Percentiles rank a stretch among this genome's conserved stretches.
Conservation (phyloP, 2,329 filamentous ascomycete species). For the Aspergillus persii region DNA sequence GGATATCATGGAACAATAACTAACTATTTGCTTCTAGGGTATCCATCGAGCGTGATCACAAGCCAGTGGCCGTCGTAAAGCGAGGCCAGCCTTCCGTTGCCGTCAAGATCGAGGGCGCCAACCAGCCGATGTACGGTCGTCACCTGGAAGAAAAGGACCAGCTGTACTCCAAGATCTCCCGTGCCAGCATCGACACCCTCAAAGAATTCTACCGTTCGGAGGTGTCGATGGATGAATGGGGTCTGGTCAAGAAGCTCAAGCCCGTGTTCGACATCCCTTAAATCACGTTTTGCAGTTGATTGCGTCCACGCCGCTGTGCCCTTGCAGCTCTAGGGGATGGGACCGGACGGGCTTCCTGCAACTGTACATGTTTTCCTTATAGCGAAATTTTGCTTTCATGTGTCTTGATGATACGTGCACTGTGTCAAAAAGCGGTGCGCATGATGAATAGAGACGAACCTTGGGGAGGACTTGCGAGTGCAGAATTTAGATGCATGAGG, state of each 20-base stretch:
- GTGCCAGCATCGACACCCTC: constrained; percentile 85
- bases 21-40: constrained; percentile 55
- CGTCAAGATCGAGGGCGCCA: constrained; percentile 91
- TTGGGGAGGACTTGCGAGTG: neutral
- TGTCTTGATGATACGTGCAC: constrained; percentile 7
- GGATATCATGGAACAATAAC: constrained; percentile 9
- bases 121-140: constrained; percentile 91
- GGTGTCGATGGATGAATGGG: constrained; percentile 90
- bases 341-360: neutral
- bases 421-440: neutral
- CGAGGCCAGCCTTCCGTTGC: constrained; percentile 96
- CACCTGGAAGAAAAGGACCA: constrained; percentile 89
- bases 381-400: constrained; percentile 7
- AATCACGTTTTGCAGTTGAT: neutral
- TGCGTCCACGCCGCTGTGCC: neutral
- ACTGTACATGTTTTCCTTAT: constrained; percentile 3
- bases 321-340: neutral
- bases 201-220: constrained; percentile 94
- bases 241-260: constrained; percentile 92
- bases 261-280: constrained; percentile 78
- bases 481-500: constrained; percentile 27
- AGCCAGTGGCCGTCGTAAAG: constrained; percentile 87
- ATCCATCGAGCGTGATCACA: constrained; percentile 96
- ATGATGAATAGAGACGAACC: constrained; percentile 5
- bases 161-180: constrained; percentile 83